Percentiles rank a stretch among this genome's conserved stretches.
phyloP scores from a whole-genome alignment of 2,329 filamentous ascomycete species.

The Metarhizium sp. region DNA sequence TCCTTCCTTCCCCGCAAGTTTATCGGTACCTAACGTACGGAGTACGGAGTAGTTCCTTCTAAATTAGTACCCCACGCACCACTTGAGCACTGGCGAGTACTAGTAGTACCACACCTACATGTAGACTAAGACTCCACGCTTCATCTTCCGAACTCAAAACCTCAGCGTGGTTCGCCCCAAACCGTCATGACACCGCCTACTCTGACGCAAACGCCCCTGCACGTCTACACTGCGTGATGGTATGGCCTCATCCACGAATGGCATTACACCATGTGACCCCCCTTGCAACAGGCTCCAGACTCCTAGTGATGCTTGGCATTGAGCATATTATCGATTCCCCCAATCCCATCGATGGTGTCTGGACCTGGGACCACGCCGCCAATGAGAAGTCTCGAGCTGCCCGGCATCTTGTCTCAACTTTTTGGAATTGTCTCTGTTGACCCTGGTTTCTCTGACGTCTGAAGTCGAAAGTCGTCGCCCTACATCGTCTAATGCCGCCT shows the following conservation, averaged over 20 bases:
- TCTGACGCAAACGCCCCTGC: neutral
- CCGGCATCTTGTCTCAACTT: neutral
- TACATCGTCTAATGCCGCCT: neutral
- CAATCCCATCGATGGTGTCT: neutral
- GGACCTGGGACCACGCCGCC: neutral
- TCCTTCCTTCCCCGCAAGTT: neutral
- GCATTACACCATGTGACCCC: neutral
- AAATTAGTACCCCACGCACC: no score
- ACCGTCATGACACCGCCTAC: no score
- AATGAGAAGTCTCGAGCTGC: neutral
- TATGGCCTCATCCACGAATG: neutral
- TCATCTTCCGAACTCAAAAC: no score
- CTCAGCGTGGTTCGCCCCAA: neutral
- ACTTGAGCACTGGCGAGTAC: no score
- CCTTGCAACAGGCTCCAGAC: constrained; percentile 1
- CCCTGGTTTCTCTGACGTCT: neutral
- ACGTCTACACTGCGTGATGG: neutral
- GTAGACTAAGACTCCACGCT: neutral
- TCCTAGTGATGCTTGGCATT: neutral
- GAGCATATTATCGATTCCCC: neutral
- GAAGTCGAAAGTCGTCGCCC: neutral
- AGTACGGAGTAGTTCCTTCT: no score
- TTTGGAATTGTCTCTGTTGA: neutral
- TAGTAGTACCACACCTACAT: no score
- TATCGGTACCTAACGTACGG: neutral